Percentiles rank a stretch among this genome's conserved stretches.
phyloP scores from a whole-genome alignment of 208 protist species.

The Acanthamoeba polyphaga region DNA sequence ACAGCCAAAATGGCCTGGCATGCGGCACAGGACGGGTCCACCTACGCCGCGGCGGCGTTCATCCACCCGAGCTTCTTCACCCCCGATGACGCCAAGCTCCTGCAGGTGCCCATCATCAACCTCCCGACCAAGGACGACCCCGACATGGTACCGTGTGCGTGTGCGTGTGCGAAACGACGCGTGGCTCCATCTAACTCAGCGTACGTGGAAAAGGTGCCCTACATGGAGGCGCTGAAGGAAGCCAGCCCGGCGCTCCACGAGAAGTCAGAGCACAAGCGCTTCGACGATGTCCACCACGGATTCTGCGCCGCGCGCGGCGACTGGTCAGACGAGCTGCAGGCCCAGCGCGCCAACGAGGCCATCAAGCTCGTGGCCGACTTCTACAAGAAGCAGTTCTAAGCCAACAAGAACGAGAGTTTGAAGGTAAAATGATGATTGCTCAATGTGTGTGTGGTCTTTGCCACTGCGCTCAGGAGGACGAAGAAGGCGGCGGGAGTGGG shows the following conservation, averaged over 20 bases:
- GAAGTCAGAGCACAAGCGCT: conserved; percentile 21
- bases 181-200: not conserved
- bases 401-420: no score
- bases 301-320: conserved; percentile 11
- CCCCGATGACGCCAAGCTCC: not conserved
- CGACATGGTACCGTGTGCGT: not conserved
- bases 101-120: conserved; percentile 18
- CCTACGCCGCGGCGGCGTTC: conserved; percentile 11
- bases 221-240: conserved; percentile 55
- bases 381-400: not conserved
- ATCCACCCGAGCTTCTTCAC: conserved; percentile 32
- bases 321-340: conserved; percentile 24
- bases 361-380: conserved; percentile 18
- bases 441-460: no score
- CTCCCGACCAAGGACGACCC: conserved; percentile 4
- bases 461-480: no score
- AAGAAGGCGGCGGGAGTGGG: not conserved
- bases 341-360: not conserved
- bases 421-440: no score
- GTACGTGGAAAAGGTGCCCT: not conserved
- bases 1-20: conserved; percentile 9
- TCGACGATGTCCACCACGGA: conserved; percentile 37
- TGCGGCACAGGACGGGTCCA: not conserved
- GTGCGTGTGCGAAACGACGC: not conserved
- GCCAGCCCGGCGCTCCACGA: conserved; percentile 2